Percentiles rank a stretch among this genome's conserved stretches.
Evolutionary conservation across 2,329 filamentous ascomycete species (phyloP).

Genomic region (Claviceps citrina): DNA sequence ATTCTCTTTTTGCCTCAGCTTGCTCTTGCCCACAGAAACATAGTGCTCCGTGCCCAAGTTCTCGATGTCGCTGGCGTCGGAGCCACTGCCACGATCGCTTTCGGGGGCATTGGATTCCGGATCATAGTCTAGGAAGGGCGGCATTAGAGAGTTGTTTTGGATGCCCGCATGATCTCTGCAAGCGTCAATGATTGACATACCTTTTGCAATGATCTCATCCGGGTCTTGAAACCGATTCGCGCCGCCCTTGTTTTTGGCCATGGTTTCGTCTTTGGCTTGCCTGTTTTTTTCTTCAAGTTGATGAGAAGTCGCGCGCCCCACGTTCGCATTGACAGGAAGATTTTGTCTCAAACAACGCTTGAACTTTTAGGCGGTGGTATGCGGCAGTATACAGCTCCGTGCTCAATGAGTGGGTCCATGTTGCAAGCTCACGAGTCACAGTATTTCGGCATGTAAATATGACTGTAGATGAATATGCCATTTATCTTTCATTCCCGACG

Average conservation of each 20-base stretch:
- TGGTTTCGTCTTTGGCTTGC: conserved; percentile 17
- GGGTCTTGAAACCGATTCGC: conserved; percentile 47
- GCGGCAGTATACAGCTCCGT: conserved; percentile 25
- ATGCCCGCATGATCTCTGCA: background rate
- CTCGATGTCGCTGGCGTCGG: conserved; percentile 32
- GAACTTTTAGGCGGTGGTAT: conserved; percentile 37
- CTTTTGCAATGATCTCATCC: conserved; percentile 45
- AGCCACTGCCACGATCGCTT: conserved; percentile 38
- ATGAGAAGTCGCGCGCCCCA: conserved; percentile 12
- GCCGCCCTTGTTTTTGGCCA: conserved; percentile 37
- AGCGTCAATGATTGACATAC: conserved; percentile 23
- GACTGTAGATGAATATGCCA: too few species aligned
- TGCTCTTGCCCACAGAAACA: conserved; percentile 66
- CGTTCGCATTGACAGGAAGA: conserved; percentile 12
- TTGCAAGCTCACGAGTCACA: background rate
- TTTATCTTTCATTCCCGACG: too few species aligned
- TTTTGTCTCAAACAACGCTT: conserved; percentile 13
- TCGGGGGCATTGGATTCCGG: conserved; percentile 52
- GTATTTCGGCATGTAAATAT: background rate
- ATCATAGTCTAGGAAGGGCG: conserved; percentile 51
- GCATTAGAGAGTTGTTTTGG: background rate
- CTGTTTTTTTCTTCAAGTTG: conserved; percentile 1
- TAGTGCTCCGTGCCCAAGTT: conserved; percentile 74
- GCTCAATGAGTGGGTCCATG: background rate
- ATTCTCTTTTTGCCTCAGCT: conserved; percentile 57